These are phyloP conservation scores for Russula brevipes DNA, from an alignment of 768 basidiomycete species.

Conservation along the genomic window DNA sequence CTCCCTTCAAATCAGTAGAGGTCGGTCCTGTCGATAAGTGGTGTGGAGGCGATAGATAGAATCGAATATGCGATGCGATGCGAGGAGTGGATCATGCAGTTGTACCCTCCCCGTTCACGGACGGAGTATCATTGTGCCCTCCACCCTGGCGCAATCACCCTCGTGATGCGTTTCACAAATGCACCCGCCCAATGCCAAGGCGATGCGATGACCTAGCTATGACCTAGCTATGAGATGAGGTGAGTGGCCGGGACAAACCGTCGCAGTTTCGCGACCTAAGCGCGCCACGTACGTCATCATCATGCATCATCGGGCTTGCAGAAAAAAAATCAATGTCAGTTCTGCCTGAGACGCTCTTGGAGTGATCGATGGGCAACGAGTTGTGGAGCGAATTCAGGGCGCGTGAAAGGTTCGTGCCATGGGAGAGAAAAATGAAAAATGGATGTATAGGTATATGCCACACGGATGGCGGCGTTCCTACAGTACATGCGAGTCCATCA, in stretches of 20 bases:
- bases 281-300: conserved; percentile 16
- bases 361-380: not conserved
- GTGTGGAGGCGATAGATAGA: not conserved
- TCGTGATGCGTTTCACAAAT: not conserved
- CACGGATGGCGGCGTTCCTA: not conserved
- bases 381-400: conserved; percentile 1
- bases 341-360: not conserved
- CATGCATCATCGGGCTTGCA: not conserved
- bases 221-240: too few relatives aligned
- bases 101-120: not conserved
- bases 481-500: not conserved
- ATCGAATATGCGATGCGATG: not conserved
- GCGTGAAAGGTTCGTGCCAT: not conserved
- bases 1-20: not conserved
- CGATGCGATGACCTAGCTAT: not conserved
- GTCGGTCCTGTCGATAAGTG: too few relatives aligned
- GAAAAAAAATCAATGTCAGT: not conserved
- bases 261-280: not conserved
- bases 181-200: not conserved
- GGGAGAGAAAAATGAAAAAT: not conserved
- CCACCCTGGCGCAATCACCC: not conserved
- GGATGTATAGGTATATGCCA: conserved; percentile 1
- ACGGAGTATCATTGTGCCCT: not conserved
- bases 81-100: not conserved
- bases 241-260: too few relatives aligned